Base-by-base conservation (phyloP, 768 basidiomycete species). In the Crassisporium funariophilum region DNA sequence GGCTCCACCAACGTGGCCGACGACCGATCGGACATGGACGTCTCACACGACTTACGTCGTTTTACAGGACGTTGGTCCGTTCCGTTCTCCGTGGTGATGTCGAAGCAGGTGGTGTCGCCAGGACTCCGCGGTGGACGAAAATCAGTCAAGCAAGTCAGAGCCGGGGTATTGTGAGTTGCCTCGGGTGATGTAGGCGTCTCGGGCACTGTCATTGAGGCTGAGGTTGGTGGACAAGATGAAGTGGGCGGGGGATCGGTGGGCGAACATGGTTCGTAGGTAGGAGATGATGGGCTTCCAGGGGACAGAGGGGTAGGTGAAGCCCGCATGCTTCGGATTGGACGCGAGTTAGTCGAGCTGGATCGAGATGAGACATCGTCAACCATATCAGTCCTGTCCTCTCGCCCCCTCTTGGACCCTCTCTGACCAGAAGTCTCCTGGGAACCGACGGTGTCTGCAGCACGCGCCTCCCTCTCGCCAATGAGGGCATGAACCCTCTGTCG, bases 401-500 rank as follows among this genome's bases (percentile, higher is more conserved):
- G 20, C 21, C 19, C 13, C 34, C 41, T 15, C 21, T 37, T 17
- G 5, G 8, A 16, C n/a, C 5, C 6, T 16, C 12, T 37, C 12
- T 11, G 19, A 4, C n/a, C 36, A 17, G 12, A 17, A 19, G 5
- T 6, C 15, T 41, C 40, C 5, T 25, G n/a, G 7, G 17, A 11
- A 24, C 11, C 12, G 19, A 9, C 25, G 13, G 22, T 5, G 7
- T 12, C 25, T 10, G 29, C 52, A 37, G n/a, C 46, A 39, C 31
- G 37, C 36, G 34, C 42, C 42, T 47, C 50, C 34, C 53, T 53
- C 31, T 61, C 61, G 9, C 50, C 54, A 16, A 65, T 47, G n/a
- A 69, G 52, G 0, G 53, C 57, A 5, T 58, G 56, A 13, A 69
- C 50, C 41, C 57, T 58, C 38, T 65, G 67, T 48, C 65, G 53